Percentiles rank a stretch among this genome's conserved stretches.
These are phyloP conservation scores for Dothistroma pini DNA, from an alignment of 2,329 filamentous ascomycete genomes.

Conservation along the genomic window DNA sequence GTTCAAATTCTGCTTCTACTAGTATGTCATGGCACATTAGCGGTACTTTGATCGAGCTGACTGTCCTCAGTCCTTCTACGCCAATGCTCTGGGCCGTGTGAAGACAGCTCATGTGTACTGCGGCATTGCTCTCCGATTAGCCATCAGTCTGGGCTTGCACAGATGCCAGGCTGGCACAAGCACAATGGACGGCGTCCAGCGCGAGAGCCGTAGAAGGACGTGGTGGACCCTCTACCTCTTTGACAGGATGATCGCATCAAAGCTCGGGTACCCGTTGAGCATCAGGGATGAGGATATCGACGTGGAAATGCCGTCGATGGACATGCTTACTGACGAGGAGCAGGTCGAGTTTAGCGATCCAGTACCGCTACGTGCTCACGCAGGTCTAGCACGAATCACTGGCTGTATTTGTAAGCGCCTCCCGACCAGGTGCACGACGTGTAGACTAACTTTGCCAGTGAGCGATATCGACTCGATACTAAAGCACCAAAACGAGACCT, in stretches of 20 bases:
- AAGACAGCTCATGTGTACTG: constrained; percentile 46
- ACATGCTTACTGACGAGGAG: constrained; percentile 28
- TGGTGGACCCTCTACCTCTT: constrained; percentile 38
- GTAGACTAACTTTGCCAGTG: constrained; percentile 15
- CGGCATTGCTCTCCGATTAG: constrained; percentile 45
- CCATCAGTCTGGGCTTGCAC: constrained; percentile 46
- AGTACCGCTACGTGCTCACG: constrained; percentile 40
- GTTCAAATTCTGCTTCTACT: constrained; percentile 46
- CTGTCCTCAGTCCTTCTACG: constrained; percentile 42
- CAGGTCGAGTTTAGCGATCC: constrained; percentile 36
- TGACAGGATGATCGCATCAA: constrained; percentile 35
- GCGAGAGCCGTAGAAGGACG: constrained; percentile 33
- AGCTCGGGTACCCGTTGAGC: constrained; percentile 34
- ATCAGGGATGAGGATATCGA: constrained; percentile 39
- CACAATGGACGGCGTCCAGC: constrained; percentile 34
- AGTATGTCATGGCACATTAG: constrained; percentile 30
- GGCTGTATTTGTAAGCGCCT: constrained; percentile 28
- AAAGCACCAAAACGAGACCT: constrained; percentile 24
- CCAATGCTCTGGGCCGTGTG: constrained; percentile 44
- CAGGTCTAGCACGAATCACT: constrained; percentile 40
- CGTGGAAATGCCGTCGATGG: constrained; percentile 43
- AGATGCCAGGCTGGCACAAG: constrained; percentile 33
- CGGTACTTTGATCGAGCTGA: constrained; percentile 3
- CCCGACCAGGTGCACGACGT: constrained; percentile 14
- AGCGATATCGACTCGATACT: constrained; percentile 27